phyloP scores from a whole-genome alignment of 495 filamentous ascomycete genomes.

The Jackrogersella multiformis region DNA sequence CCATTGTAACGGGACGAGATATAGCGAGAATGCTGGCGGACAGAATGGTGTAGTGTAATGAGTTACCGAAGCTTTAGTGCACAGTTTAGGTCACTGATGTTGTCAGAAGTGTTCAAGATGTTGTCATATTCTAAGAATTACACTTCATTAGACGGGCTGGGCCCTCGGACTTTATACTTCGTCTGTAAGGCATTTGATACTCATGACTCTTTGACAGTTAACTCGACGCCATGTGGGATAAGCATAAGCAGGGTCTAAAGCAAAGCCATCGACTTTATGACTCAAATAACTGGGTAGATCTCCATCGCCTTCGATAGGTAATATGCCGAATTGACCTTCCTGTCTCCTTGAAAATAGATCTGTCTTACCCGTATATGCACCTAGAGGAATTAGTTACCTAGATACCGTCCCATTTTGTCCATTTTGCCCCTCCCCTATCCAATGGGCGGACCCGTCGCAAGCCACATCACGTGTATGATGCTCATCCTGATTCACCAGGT shows the following conservation, averaged over 20 bases:
- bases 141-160: no score
- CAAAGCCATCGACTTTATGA: no score
- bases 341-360: neutral
- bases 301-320: no score
- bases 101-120: neutral
- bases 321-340: no score
- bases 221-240: no score
- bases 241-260: no score
- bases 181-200: neutral
- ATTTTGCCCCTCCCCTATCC: neutral
- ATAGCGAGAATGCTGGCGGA: neutral
- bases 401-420: neutral
- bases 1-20: neutral
- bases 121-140: no score
- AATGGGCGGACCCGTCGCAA: neutral
- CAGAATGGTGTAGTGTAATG: neutral
- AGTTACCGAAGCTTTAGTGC: neutral
- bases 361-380: neutral
- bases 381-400: neutral
- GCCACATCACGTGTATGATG: conserved; percentile 4
- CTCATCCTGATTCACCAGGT: conserved; percentile 7
- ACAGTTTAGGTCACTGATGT: neutral
- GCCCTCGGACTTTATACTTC: neutral
- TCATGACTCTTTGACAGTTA: no score
- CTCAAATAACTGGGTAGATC: no score